Base-by-base conservation (phyloP, 116 monocot species). In the Papilionanthe hybrid region DNA sequence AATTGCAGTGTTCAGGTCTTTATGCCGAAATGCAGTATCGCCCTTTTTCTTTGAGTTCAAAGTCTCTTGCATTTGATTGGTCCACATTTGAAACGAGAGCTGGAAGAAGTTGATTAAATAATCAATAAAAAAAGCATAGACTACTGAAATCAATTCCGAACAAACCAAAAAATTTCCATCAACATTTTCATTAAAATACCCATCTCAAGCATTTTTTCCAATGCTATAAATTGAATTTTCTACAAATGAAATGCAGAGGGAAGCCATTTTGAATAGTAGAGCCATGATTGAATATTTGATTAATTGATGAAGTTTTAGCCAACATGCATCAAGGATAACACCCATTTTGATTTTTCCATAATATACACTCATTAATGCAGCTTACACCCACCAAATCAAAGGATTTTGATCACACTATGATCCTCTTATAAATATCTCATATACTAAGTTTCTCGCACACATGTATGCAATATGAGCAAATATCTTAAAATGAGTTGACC, bases 11-110 rank as follows among this genome's bases (percentile, higher is more conserved):
- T 57, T 85, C 53, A 93, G 89, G 78, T 93, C 93, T 73, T 93
- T 93, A 5, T 89, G 89, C 18, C 89, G 82, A 68, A 93, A 93
- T 30, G 93, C 89, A 83, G 55, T 75, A 71, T 93, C 93, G 18
- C 93, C 93, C 85, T 89, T 91, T 88, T 93, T 93, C 86, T 93
- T 93, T 27, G 93, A 91, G 84, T 86, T 88, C 81, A 91, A 78
- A 67, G 91, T 91, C 57, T 93, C 93, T 89, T 93, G 93, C 93
- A 93, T 93, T 77, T 93, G 93, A 86, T 89, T 83, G 28, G 93
- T 93, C 93, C 93, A 93, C 93, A 93, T 89, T 68, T 93, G 93
- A 78, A 93, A 93, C 48, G 93, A 93, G 32, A 91, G 86, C 93
- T 93, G 88, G 87, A 60, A 79, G 32, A 32, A 32, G 82, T 44